Base-by-base conservation (phyloP, 1,284 basidiomycete species). In the Earliella scabrosa region DNA sequence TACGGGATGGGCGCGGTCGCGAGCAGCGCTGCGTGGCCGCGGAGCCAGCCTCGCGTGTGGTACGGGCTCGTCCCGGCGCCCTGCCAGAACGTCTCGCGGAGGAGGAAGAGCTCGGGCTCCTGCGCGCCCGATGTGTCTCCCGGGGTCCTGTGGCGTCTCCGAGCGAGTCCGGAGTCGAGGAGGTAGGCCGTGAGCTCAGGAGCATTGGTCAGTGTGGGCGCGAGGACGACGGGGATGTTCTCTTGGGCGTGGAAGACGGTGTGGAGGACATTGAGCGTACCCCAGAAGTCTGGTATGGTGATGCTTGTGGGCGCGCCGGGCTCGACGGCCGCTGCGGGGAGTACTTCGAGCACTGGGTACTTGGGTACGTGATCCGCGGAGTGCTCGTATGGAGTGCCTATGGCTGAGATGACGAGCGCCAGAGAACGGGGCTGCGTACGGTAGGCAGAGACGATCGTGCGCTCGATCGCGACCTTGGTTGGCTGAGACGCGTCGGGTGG, bases 51-150 rank as follows among this genome's bases (percentile, higher is more conserved):
- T 24, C 70, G 69, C 3, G 63, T 24, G 54, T 77, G 75, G 53
- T 71, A 77, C 2, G 75, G 72, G 1, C 58, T 64, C 7, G 73
- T 77, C 11, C 81, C 81, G 1, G 79, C 82, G 8, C 77, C 82
- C 63, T 83, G 82, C 81, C 82, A 84, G 68, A 84, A 83, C 2
- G 77, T 67, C 1, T 73, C 70, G 36, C 80, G 71, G 14, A 72
- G 71, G 47, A 83, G 70, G 64, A 80, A 79, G 44, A 77, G 54
- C 14, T 68, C 66, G 14, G 70, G 65, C 36, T 59, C 59, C 11
- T 60, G 21, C 5, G 40, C 32, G 51, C 48, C 54, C 16, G 55
- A 46, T 16, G 44, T 35, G 56, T 56, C 55, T 31, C 31, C 69
- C 52, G 29, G 66, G 63, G 9, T 71, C 62, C 44, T 60, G 46